Evolutionary conservation across 768 basidiomycete species (phyloP), one percentile per base, ranked within the genome.

Genomic region (Auriscalpium microsporum): DNA sequence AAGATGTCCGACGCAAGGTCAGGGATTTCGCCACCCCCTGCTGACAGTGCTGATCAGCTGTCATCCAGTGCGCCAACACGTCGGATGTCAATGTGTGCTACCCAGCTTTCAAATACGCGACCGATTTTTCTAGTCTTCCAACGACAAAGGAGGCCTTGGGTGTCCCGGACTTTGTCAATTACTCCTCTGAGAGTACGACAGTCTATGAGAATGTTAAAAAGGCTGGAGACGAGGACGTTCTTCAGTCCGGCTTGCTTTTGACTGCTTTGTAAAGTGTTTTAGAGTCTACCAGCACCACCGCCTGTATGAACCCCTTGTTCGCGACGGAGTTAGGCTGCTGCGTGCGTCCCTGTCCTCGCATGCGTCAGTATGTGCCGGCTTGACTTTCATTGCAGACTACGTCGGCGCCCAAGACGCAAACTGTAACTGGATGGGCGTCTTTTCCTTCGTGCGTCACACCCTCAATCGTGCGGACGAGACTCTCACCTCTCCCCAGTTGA

Each of bases 371-470:
- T n/a, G 55, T 1, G 63, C 64, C 42, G 66, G 69, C 8, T 70
- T 48, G 59, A 68, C 68, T 21, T 69, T 69, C 1, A 4, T 42
- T 42, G n/a, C 40, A 42, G 40, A 42, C 40, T 42, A 42, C 40
- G 40, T 42, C 40, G 40, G 40, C 4, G 40, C 40, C 13, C 40
- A 17, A 11, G 40, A 42, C 40, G 40, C 40, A 7, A 42, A 42
- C n/a, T 42, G 40, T 17, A 17, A 11, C 11, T 42, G 40, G 40
- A 11, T 17, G 11, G 40, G 40, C 40, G 40, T 42, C 40, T 17
- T 42, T 13, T 42, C 40, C n/a, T 67, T 66, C 40, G 69, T 71
- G 40, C 42, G 68, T 59, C 40, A 42, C 16, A 11, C 47, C 7
- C 45, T 16, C 52, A 2, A 42, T 4, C 8, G 3, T 11, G 8